Percentiles rank a stretch among this genome's conserved stretches.
These are phyloP conservation scores for Gloeophyllum trabeum DNA, from an alignment of 768 basidiomycete species.

Conservation along the genomic window DNA sequence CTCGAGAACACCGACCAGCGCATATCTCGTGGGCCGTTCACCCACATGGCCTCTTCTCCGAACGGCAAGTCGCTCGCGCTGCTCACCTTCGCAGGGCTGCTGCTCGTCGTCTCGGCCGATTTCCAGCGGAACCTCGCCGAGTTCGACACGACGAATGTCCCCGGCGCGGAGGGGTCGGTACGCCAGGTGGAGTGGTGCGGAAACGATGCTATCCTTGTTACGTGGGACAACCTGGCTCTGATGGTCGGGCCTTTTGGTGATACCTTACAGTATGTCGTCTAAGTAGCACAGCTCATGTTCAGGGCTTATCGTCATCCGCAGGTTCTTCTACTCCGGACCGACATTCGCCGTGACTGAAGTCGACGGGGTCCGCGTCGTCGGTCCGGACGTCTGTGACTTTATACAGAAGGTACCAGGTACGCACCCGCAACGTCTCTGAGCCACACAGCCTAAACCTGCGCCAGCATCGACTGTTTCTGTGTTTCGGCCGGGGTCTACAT, in stretches of 20 bases:
- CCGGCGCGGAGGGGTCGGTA: conserved; percentile 45
- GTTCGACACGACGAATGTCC: conserved; percentile 55
- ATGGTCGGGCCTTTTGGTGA: conserved; percentile 93
- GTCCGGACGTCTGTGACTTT: conserved; percentile 73
- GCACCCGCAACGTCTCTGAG: conserved; percentile 9
- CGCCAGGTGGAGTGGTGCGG: conserved; percentile 90
- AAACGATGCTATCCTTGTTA: conserved; percentile 84
- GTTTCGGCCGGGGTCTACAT: conserved; percentile 87
- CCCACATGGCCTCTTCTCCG: conserved; percentile 79
- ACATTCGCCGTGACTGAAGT: conserved; percentile 75
- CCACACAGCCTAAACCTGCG: background rate
- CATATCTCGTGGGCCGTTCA: conserved; percentile 81
- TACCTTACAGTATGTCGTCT: conserved; percentile 69
- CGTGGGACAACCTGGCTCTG: conserved; percentile 67
- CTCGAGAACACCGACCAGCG: conserved; percentile 84
- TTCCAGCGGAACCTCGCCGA: conserved; percentile 86
- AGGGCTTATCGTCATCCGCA: conserved; percentile 24
- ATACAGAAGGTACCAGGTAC: conserved; percentile 89
- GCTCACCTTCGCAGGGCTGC: conserved; percentile 54
- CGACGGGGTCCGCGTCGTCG: conserved; percentile 82
- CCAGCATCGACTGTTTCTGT: conserved; percentile 70
- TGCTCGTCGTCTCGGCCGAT: conserved; percentile 94
- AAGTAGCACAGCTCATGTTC: background rate
- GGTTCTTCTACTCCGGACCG: conserved; percentile 71
- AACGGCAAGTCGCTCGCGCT: conserved; percentile 90